Evolutionary conservation across 2,329 filamentous ascomycete genomes (phyloP), one percentile per base, ranked within the genome.

Genomic region (Sporothrix luriei): DNA sequence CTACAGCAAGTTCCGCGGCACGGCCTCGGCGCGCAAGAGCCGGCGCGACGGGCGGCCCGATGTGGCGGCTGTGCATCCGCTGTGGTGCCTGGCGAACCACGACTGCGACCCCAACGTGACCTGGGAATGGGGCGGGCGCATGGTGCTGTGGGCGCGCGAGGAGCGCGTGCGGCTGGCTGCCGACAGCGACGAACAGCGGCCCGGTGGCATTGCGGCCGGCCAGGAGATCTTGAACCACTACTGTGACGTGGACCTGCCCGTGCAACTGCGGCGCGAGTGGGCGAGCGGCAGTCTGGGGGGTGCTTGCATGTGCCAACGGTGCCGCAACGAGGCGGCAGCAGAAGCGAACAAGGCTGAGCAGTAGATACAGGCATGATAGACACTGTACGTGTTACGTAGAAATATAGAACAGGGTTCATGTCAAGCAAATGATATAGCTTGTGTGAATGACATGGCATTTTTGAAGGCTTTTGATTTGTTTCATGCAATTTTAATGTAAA

Each of bases 41-140:
- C 85, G 85, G 0, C 86, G 87, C 74, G 91, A 94, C 72, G 92
- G 93, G 3, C 88, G 92, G 11, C 94, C 95, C 0, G 95, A 98
- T 75, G 91, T 97, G 4, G 93, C 92, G 38, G 94, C 94, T 38
- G 94, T 98, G 38, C 94, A 98, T 80, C 93, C 94, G 1, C 88
- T 97, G 74, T 99, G 95, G 93, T 98, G 94, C 79, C 84, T 98
- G 40, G 94, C 94, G 38, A 99, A 99, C 76, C 95, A 99, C 78
- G 93, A 93, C 78, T 99, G 95, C 80, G 89, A 97, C 77, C 95
- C 95, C 10, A 97, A 97, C 78, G 93, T 98, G 51, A 87, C 87
- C 3, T 99, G 95, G 95, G 92, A 97, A 76, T 97, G 94, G 92
- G 89, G 90, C 38, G 91, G 91, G 0, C 85, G 85, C 67, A 94